Evolutionary conservation across 352 stramenopile genomes (phyloP).

Genomic region (Globisporangium megalacanthum): DNA sequence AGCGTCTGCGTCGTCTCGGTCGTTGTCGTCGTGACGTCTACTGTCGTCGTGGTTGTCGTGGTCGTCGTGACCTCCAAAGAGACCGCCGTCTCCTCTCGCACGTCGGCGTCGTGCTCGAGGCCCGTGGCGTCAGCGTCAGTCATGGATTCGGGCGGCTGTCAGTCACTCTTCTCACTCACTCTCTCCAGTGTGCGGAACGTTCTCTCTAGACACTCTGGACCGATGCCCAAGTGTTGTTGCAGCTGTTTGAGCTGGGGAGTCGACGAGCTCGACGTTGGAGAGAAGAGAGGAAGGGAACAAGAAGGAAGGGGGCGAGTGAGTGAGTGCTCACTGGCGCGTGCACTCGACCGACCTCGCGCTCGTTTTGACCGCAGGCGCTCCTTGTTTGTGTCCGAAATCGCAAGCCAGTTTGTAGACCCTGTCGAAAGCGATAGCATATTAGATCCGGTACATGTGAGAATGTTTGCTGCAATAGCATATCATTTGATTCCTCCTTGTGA

Average conservation of each 20-base stretch:
- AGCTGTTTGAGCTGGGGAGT: background rate
- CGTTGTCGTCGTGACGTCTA: background rate
- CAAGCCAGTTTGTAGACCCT: conserved; percentile 2
- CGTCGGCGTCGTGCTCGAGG: background rate
- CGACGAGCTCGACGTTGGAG: background rate
- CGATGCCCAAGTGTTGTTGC: background rate
- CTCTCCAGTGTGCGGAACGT: conserved; percentile 4
- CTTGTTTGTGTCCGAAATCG: conserved; percentile 1
- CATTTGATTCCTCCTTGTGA: background rate
- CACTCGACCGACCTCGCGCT: background rate
- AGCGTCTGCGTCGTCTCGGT: conserved; percentile 3
- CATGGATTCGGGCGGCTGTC: conserved; percentile 2
- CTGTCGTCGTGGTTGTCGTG: background rate
- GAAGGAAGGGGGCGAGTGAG: conserved; percentile 2
- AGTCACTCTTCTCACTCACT: background rate
- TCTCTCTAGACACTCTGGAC: background rate
- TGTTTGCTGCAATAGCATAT: background rate
- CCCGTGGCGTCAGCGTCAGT: conserved; percentile 10
- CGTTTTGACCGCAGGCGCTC: background rate
- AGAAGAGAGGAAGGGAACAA: background rate
- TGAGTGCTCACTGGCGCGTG: background rate
- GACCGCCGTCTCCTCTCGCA: background rate
- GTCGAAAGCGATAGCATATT: background rate
- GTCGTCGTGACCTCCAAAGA: background rate
- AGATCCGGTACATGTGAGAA: background rate